Evolutionary conservation across 805 yeast genomes (phyloP), one percentile per base, ranked within the genome.

Genomic region (Lipomyces orientalis): DNA sequence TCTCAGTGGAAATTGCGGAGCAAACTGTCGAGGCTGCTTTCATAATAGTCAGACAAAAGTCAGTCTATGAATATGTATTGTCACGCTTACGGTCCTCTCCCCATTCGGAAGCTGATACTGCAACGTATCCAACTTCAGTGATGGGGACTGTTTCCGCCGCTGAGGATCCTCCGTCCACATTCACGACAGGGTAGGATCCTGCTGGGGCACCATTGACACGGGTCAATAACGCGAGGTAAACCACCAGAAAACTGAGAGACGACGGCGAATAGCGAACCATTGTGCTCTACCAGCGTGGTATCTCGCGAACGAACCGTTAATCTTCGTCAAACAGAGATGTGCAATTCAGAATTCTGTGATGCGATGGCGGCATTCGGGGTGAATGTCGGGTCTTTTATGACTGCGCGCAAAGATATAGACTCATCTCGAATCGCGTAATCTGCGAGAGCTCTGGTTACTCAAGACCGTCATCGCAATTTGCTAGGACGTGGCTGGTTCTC

Each of bases 141-240:
- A 65, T 62, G 5, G 61, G 59, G 12, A 59, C 59, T 4, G 60
- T 10, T 6, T 49, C 62, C 9, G 37, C 64, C 3, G 33, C 49
- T n/a, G 62, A 31, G 3, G 25, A 49, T 6, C 65, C 67, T 6
- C 70, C 70, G 46, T 62, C 67, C 22, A 67, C 64, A 58, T 61
- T 58, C 16, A 67, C 67, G 16, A 64, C 60, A 35, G 70, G 67
- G 61, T 67, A 67, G 19, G 62, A 52, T 3, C 58, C 22, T 3
- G 63, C 19, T 33, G 22, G 16, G 31, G 62, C 33, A 12, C 60
- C 60, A 8, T n/a, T 25, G 34, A 52, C 55, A 3, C 29, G 29
- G 55, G 34, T 5, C 8, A 33, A 12, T 25, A 52, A 12, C 14
- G 34, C 9, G 34, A 31, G n/a, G 22, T 7, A 31, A 52, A 52